A percentile compares a stretch with the other conserved stretches of the same genome.
phyloP scores from a whole-genome alignment of 331 rosid genomes.

The Erythrophleum ivorense region DNA sequence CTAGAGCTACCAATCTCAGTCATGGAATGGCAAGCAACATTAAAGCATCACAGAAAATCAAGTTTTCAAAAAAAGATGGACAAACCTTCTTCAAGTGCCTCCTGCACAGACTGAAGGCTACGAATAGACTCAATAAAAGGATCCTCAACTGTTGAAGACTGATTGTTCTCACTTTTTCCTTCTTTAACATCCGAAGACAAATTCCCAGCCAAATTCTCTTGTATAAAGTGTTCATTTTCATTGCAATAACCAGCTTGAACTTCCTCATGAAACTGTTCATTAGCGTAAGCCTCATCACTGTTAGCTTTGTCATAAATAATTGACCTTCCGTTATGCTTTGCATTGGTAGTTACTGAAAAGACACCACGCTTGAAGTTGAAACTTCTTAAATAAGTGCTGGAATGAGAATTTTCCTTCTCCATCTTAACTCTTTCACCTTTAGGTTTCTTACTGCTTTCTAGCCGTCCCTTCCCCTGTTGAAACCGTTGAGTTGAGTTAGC shows the following conservation, averaged over 20 bases:
- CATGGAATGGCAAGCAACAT: slow-evolving; percentile 4
- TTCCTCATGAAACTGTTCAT: slow-evolving; percentile 59
- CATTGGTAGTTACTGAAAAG: slow-evolving; percentile 53
- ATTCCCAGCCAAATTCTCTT: slow-evolving; percentile 53
- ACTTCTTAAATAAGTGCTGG: slow-evolving; percentile 88
- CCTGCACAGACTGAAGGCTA: slow-evolving; percentile 72
- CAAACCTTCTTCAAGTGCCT: slow-evolving; percentile 83
- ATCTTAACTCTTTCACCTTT: slow-evolving; percentile 65
- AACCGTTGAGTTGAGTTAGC: slow-evolving; percentile 52
- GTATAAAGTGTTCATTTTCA: slow-evolving; percentile 54
- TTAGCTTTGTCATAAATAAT: slow-evolving; percentile 55
- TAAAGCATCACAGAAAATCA: slow-evolving; percentile 16
- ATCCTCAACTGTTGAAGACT: slow-evolving; percentile 57
- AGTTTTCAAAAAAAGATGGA: neutral
- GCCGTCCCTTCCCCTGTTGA: slow-evolving; percentile 57
- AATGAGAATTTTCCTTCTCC: slow-evolving; percentile 76
- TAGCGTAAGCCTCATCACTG: slow-evolving; percentile 59
- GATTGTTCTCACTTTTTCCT: slow-evolving; percentile 58
- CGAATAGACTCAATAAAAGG: slow-evolving; percentile 62
- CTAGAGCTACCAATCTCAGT: slow-evolving; percentile 28
- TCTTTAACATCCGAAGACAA: slow-evolving; percentile 54
- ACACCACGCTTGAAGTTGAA: slow-evolving; percentile 62
- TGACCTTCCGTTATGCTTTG: slow-evolving; percentile 60
- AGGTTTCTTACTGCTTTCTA: slow-evolving; percentile 70
- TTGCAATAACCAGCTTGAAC: slow-evolving; percentile 58